Conservation (phyloP, 345 rosid genomes). For the Arabidopsis suecica region DNA sequence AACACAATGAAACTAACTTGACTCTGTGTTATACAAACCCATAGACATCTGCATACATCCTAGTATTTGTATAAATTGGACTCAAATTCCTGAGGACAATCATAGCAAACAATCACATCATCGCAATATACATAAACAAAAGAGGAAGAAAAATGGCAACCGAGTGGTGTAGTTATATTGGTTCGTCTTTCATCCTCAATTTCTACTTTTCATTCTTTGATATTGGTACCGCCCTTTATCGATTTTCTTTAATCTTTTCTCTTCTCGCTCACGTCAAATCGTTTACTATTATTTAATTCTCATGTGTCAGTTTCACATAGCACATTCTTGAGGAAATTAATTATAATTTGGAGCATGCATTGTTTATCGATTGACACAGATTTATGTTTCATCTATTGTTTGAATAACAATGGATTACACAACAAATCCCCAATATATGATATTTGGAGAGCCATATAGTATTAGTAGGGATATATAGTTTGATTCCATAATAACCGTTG, state of each 20-base stretch:
- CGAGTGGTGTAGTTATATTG: not conserved
- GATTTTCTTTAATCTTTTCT: not conserved
- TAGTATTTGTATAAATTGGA: conserved; percentile 7
- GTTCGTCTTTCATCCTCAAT: conserved; percentile 3
- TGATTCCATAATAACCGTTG: not conserved
- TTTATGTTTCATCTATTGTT: too few relatives aligned
- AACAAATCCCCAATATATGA: too few relatives aligned
- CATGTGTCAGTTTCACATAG: too few relatives aligned
- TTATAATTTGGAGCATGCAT: too few relatives aligned
- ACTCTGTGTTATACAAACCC: not conserved
- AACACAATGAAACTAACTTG: not conserved
- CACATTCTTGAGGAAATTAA: too few relatives aligned
- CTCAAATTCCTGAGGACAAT: not conserved
- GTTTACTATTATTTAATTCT: too few relatives aligned
- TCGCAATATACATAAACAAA: not conserved
- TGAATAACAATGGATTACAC: too few relatives aligned
- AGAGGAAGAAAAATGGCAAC: not conserved
- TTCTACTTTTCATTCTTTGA: not conserved
- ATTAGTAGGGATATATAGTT: not conserved
- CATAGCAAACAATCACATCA: conserved; percentile 4
- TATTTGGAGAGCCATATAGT: too few relatives aligned
- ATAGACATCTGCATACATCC: not conserved
- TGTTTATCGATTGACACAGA: too few relatives aligned
- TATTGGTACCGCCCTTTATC: not conserved
- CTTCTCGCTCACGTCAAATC: not conserved